Conservation (phyloP, 148 eudicot genomes). For the Suaeda aralocaspica region DNA sequence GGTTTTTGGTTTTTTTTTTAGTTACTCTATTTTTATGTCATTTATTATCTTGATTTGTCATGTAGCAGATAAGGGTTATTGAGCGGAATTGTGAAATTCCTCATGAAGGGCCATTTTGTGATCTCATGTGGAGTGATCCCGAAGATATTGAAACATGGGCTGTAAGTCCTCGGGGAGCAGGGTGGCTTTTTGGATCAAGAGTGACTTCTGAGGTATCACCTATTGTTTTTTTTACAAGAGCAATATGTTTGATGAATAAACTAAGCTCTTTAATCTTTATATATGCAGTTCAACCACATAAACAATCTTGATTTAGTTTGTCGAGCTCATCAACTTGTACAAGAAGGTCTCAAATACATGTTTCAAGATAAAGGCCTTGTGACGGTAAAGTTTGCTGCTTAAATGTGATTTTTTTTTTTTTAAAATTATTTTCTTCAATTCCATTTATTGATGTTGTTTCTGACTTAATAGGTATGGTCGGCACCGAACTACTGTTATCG, state of each 20-base stretch:
- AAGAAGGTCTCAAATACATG: slow-evolving; percentile 99
- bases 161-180: slow-evolving; percentile 98
- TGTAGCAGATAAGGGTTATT: slow-evolving; percentile 75
- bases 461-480: slow-evolving; percentile 83
- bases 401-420: slow-evolving; percentile 10
- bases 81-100: slow-evolving; percentile 98
- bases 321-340: slow-evolving; percentile 99
- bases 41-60: slow-evolving; percentile 8
- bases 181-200: slow-evolving; percentile 99
- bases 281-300: slow-evolving; percentile 89
- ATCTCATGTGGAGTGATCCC: slow-evolving; percentile 99
- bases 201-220: slow-evolving; percentile 82
- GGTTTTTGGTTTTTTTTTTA: neutral
- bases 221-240: neutral
- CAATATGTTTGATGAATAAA: slow-evolving; percentile 12
- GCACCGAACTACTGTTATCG: slow-evolving; percentile 99
- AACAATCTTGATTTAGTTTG: slow-evolving; percentile 97
- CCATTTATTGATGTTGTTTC: slow-evolving; percentile 12
- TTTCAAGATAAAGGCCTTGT: slow-evolving; percentile 99
- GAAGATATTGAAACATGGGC: slow-evolving; percentile 99
- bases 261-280: slow-evolving; percentile 5
- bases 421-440: neutral
- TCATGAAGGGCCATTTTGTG: slow-evolving; percentile 99
- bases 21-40: slow-evolving; percentile 7
- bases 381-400: slow-evolving; percentile 52